Percentiles rank a stretch among this genome's conserved stretches.
Conservation (phyloP, 306 rosid genomes). For the Glycine soja region DNA sequence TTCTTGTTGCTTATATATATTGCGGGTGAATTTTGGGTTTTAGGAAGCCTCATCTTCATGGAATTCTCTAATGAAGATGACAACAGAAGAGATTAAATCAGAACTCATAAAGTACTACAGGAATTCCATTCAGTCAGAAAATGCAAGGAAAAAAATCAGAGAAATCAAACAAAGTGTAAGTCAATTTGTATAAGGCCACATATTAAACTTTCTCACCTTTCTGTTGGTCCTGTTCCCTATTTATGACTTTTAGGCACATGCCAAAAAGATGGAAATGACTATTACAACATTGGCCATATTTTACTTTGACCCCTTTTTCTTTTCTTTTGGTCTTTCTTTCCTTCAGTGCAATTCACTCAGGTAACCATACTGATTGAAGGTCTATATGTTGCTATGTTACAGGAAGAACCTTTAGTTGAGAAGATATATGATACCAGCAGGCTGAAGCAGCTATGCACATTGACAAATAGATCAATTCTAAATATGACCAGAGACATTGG, state of each 20-base stretch:
- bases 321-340: neutral
- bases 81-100: conserved; percentile 44
- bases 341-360: neutral
- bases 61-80: conserved; percentile 13
- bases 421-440: conserved; percentile 54
- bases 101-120: conserved; percentile 43
- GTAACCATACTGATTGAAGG: conserved; percentile 2
- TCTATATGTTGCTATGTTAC: conserved; percentile 8
- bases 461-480: conserved; percentile 64
- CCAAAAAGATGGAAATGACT: neutral
- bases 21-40: neutral
- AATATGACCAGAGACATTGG: conserved; percentile 79
- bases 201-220: neutral
- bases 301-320: neutral
- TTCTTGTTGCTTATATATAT: neutral
- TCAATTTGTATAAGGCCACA: neutral
- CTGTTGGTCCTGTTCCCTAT: neutral
- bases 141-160: conserved; percentile 30
- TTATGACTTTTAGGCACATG: neutral
- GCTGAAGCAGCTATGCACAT: conserved; percentile 64
- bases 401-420: conserved; percentile 56
- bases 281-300: neutral
- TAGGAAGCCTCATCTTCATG: conserved; percentile 40
- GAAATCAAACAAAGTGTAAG: conserved; percentile 41
- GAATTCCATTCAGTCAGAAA: conserved; percentile 40